Conservation (phyloP, 495 filamentous ascomycete genomes). For the Pseudevernia furfuracea region DNA sequence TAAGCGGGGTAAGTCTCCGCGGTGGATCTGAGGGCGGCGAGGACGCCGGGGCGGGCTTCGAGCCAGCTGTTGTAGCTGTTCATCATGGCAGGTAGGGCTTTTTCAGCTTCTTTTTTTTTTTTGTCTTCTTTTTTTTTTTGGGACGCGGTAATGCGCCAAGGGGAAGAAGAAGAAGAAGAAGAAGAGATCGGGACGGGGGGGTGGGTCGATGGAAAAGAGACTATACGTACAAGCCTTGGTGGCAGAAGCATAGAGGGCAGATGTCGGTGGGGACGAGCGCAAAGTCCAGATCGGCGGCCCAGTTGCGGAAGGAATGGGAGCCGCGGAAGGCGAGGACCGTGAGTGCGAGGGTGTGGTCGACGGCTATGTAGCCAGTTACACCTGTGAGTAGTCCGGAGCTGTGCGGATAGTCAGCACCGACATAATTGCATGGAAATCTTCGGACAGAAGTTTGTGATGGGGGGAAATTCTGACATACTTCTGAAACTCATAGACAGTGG, state of each 20-base stretch:
- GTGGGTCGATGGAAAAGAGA: too few relatives aligned
- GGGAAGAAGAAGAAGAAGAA: too few relatives aligned
- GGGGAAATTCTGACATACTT: conserved; percentile 38
- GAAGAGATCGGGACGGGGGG: too few relatives aligned
- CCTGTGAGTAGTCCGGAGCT: conserved; percentile 49
- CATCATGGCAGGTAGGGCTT: too few relatives aligned
- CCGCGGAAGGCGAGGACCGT: conserved; percentile 69
- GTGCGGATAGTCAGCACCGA: neutral
- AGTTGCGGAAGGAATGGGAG: conserved; percentile 54
- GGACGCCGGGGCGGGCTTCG: conserved; percentile 35
- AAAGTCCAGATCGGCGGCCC: conserved; percentile 55
- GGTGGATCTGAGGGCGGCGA: conserved; percentile 37
- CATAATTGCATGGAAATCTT: neutral
- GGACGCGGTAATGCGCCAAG: too few relatives aligned
- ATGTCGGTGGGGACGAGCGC: conserved; percentile 32
- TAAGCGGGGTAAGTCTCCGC: conserved; percentile 39
- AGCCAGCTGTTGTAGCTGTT: conserved; percentile 41
- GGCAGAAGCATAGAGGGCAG: conserved; percentile 44
- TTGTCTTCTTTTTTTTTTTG: too few relatives aligned
- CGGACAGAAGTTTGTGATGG: neutral
- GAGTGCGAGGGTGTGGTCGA: conserved; percentile 51
- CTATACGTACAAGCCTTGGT: conserved; percentile 41
- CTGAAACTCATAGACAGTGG: conserved; percentile 51
- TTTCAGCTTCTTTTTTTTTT: neutral
- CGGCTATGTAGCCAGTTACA: conserved; percentile 60